A percentile compares a stretch with the other conserved stretches of the same genome.
Conservation (phyloP, 176 grass and related monocot genomes). For the Rhynchospora breviuscula region DNA sequence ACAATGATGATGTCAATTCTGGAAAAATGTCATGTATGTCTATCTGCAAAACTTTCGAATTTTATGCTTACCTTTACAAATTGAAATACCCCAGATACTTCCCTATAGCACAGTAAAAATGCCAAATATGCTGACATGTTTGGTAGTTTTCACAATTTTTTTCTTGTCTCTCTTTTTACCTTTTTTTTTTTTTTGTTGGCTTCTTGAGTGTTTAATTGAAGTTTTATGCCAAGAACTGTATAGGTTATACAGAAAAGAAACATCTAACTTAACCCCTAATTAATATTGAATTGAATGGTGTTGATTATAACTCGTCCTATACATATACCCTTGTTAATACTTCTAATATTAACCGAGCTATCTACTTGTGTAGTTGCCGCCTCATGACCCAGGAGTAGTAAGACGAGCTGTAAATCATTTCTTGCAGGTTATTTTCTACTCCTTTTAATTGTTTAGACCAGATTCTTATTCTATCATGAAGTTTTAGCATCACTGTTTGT, state of each 20-base stretch:
- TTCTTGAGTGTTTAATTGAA: neutral
- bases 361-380: conserved; percentile 54
- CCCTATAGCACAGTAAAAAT: neutral
- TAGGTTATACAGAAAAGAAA: too few relatives aligned
- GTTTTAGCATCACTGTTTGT: neutral
- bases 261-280: neutral
- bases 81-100: neutral
- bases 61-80: neutral
- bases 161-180: neutral
- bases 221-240: neutral
- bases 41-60: neutral
- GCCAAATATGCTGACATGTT: neutral
- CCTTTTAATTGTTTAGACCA: neutral
- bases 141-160: neutral
- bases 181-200: neutral
- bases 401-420: conserved; percentile 93
- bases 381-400: conserved; percentile 88
- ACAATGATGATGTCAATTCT: neutral
- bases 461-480: neutral
- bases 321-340: neutral
- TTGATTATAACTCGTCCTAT: neutral
- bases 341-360: neutral
- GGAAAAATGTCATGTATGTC: neutral
- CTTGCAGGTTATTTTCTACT: conserved; percentile 55
- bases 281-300: neutral